A percentile compares a stretch with the other conserved stretches of the same genome.
These are phyloP conservation scores for Orbilia brochopaga DNA, from an alignment of 2,329 filamentous ascomycete species.

Conservation along the genomic window DNA sequence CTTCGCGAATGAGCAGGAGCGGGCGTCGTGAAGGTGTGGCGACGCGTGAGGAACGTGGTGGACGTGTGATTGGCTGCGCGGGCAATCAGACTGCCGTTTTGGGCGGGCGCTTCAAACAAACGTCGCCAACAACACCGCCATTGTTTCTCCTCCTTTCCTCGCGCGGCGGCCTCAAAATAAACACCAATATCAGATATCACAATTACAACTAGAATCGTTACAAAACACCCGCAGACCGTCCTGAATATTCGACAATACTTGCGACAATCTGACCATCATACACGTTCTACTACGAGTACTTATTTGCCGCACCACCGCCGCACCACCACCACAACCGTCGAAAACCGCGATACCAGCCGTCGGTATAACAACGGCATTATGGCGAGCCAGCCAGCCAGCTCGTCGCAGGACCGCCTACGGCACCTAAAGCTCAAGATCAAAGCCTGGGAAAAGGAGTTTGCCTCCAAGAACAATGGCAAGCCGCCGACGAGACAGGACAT, in stretches of 20 bases:
- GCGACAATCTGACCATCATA: too few relatives aligned
- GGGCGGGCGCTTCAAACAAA: conserved; percentile 14
- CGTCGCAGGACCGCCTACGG: conserved; percentile 23
- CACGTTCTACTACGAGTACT: too few relatives aligned
- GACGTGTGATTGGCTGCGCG: neutral
- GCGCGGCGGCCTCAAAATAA: neutral
- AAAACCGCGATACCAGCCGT: neutral
- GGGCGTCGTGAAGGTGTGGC: neutral
- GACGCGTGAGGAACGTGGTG: conserved; percentile 13
- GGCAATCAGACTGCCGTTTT: conserved; percentile 43
- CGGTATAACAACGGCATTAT: conserved; percentile 6
- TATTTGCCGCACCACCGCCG: too few relatives aligned
- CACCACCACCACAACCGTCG: neutral
- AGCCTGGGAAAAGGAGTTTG: conserved; percentile 47
- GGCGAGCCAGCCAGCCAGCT: conserved; percentile 13
- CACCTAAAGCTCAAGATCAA: conserved; percentile 47
- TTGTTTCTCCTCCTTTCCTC: neutral
- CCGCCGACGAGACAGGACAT: conserved; percentile 43
- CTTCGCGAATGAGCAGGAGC: neutral
- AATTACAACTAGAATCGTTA: neutral
- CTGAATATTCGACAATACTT: too few relatives aligned
- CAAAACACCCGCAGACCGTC: neutral
- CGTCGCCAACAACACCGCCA: conserved; percentile 18
- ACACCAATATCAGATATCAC: neutral
- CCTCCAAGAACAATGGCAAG: conserved; percentile 30